phyloP scores from a whole-genome alignment of 331 rosid species.

The Quercus phellos region DNA sequence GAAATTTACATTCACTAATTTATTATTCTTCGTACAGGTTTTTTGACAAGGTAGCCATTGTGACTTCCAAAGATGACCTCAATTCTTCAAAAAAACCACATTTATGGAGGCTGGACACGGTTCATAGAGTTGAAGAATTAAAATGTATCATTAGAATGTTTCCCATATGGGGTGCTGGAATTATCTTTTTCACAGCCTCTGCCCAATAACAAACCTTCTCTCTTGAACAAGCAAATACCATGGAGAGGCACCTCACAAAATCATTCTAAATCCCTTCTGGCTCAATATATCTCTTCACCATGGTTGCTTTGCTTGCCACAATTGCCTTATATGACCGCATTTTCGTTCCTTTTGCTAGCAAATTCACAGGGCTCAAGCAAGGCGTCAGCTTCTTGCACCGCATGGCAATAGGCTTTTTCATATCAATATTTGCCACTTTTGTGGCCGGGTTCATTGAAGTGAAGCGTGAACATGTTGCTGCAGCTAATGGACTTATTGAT shows the following conservation, averaged over 20 bases:
- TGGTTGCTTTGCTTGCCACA: slow-evolving; percentile 31
- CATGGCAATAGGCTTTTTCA: slow-evolving; percentile 47
- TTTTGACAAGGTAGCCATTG: slow-evolving; percentile 46
- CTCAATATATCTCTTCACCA: slow-evolving; percentile 40
- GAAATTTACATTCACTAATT: too few relatives aligned
- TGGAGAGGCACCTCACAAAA: slow-evolving; percentile 32
- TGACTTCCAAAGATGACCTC: slow-evolving; percentile 22
- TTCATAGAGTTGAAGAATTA: slow-evolving; percentile 47
- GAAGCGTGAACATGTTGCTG: slow-evolving; percentile 29
- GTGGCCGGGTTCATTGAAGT: slow-evolving; percentile 40
- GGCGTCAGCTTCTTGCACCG: slow-evolving; percentile 41
- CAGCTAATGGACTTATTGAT: not conserved
- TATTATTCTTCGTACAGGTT: slow-evolving; percentile 21
- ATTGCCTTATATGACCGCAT: slow-evolving; percentile 39
- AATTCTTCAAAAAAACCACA: slow-evolving; percentile 22
- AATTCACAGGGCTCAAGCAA: slow-evolving; percentile 43
- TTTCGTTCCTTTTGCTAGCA: slow-evolving; percentile 26
- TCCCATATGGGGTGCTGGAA: slow-evolving; percentile 51
- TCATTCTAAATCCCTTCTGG: slow-evolving; percentile 47
- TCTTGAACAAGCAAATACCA: slow-evolving; percentile 44
- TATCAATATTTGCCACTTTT: slow-evolving; percentile 40
- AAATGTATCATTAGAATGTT: slow-evolving; percentile 47
- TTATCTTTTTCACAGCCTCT: slow-evolving; percentile 40
- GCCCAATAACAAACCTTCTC: slow-evolving; percentile 46
- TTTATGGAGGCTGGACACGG: slow-evolving; percentile 38